Conservation (phyloP, 805 yeast genomes). For the Cephaloascus fragrans region DNA sequence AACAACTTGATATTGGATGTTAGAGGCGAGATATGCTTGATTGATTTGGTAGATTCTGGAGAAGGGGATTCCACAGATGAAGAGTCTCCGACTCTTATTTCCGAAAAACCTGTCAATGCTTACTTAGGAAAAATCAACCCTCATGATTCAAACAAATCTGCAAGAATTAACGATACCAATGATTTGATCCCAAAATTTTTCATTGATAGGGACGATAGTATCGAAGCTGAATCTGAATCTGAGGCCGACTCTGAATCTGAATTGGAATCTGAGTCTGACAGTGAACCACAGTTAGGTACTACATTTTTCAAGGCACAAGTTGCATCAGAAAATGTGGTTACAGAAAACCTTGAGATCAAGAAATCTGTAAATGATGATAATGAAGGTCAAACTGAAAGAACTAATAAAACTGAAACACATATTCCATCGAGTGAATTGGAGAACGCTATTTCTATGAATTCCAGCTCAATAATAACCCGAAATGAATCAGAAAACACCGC, state of each 20-base stretch:
- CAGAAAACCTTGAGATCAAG: too few species aligned
- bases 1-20: slow-evolving; percentile 59
- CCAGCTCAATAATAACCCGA: too few species aligned
- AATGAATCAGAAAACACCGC: too few species aligned
- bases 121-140: not conserved
- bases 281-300: not conserved
- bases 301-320: not conserved
- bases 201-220: not conserved
- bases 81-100: slow-evolving; percentile 24
- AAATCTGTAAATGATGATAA: too few species aligned
- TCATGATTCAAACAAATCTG: not conserved
- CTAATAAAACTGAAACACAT: too few species aligned
- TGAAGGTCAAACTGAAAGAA: too few species aligned
- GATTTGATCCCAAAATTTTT: not conserved
- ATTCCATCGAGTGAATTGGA: too few species aligned
- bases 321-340: too few species aligned
- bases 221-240: not conserved
- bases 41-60: slow-evolving; percentile 38
- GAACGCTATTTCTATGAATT: too few species aligned
- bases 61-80: slow-evolving; percentile 40
- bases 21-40: slow-evolving; percentile 45
- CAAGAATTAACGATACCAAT: not conserved
- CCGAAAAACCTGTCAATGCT: too few species aligned
- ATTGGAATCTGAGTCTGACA: not conserved
- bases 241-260: not conserved